These are phyloP conservation scores for Orbilia oligospora DNA, from an alignment of 2,329 filamentous ascomycete genomes.

Conservation along the genomic window DNA sequence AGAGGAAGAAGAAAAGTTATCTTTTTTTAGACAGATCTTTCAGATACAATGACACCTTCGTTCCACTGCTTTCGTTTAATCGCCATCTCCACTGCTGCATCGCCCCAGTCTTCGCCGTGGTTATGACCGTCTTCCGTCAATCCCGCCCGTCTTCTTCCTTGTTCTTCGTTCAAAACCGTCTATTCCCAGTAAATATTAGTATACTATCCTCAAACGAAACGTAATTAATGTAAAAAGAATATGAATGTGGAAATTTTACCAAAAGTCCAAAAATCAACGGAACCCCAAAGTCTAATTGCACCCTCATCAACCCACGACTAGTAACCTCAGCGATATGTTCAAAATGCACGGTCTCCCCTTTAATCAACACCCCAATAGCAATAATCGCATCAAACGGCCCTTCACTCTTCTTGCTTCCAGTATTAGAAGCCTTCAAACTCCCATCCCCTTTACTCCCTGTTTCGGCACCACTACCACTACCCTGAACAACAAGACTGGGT, in stretches of 20 bases:
- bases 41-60: conserved; percentile 71
- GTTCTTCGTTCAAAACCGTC: conserved; percentile 88
- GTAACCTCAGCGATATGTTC: conserved; percentile 97
- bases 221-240: neutral
- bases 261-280: conserved; percentile 89
- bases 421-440: conserved; percentile 34
- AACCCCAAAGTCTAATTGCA: conserved; percentile 88
- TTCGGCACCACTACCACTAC: neutral
- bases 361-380: conserved; percentile 95
- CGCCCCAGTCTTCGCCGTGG: conserved; percentile 96
- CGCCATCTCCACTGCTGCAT: conserved; percentile 92
- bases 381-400: conserved; percentile 92
- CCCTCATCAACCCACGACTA: conserved; percentile 91
- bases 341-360: conserved; percentile 99
- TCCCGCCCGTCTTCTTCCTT: conserved; percentile 87
- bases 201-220: neutral
- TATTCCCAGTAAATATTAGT: conserved; percentile 67
- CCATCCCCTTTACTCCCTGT: conserved; percentile 64
- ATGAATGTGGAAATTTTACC: conserved; percentile 14
- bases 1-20: neutral
- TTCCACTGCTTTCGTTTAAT: conserved; percentile 88
- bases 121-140: conserved; percentile 81
- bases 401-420: conserved; percentile 65
- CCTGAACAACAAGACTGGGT: conserved; percentile 37
- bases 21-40: conserved; percentile 18